These are phyloP conservation scores for Hyaloscypha finlandica DNA, from an alignment of 495 filamentous ascomycete species.

Conservation along the genomic window DNA sequence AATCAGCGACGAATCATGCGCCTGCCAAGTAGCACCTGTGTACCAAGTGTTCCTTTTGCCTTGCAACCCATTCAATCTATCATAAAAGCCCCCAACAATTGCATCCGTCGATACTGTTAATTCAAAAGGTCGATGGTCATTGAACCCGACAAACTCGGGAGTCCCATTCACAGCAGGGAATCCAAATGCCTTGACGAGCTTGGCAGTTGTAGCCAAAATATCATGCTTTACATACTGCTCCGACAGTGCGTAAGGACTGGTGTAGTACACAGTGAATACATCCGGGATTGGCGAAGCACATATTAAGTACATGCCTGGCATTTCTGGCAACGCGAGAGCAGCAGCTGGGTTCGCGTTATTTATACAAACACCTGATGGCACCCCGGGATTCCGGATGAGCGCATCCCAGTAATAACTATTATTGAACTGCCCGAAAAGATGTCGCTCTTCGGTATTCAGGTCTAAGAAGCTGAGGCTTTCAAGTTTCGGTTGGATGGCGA, in stretches of 20 bases:
- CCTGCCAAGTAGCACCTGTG: constrained; percentile 47
- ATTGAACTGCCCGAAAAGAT: constrained; percentile 43
- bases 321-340: neutral
- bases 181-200: neutral
- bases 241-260: neutral
- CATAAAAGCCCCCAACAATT: constrained; percentile 51
- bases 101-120: constrained; percentile 37
- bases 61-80: constrained; percentile 51
- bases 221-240: constrained; percentile 4
- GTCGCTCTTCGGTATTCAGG: constrained; percentile 38
- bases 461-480: constrained; percentile 39
- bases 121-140: constrained; percentile 42
- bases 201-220: neutral
- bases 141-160: constrained; percentile 35
- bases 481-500: constrained; percentile 45
- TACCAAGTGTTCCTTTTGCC: constrained; percentile 52
- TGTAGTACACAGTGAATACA: neutral
- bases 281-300: neutral
- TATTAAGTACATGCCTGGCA: constrained; percentile 5
- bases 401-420: constrained; percentile 46
- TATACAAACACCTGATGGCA: constrained; percentile 23
- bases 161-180: constrained; percentile 9
- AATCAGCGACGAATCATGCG: constrained; percentile 41
- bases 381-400: constrained; percentile 12
- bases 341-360: constrained; percentile 37